These are phyloP conservation scores for Reutealis trisperma DNA, from an alignment of 345 rosid species.

Conservation along the genomic window DNA sequence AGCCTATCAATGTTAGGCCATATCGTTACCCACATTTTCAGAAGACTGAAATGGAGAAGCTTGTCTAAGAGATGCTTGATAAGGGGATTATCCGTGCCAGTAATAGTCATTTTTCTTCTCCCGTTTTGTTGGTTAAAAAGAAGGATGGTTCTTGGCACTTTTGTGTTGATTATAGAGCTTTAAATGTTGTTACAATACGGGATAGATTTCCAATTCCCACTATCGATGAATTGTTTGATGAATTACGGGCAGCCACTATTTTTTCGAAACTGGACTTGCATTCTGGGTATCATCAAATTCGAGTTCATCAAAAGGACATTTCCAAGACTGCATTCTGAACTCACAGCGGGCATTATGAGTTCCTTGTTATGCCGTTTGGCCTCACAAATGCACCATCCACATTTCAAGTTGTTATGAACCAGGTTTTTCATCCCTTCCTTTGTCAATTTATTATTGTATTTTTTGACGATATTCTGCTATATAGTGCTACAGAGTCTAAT, in stretches of 20 bases:
- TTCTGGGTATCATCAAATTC: neutral
- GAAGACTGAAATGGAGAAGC: neutral
- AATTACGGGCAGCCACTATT: neutral
- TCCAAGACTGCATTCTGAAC: neutral
- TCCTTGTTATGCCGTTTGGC: neutral
- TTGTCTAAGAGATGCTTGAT: neutral
- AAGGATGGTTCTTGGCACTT: neutral
- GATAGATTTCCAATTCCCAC: neutral
- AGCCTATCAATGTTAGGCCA: neutral
- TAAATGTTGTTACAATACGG: neutral
- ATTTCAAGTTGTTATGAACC: neutral
- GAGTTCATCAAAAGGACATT: accelerated
- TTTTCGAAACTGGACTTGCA: neutral
- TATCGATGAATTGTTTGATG: neutral
- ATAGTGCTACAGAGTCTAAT: neutral
- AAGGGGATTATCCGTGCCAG: neutral
- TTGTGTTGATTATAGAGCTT: neutral
- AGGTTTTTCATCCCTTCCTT: neutral
- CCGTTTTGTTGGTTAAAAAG: neutral
- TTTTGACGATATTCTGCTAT: neutral
- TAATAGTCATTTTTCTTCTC: neutral
- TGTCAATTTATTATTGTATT: neutral
- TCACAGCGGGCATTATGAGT: neutral
- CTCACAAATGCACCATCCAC: neutral
- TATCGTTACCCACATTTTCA: neutral